Conservation (phyloP, 257 asterid genomes). For the Euphrasia confusa region DNA sequence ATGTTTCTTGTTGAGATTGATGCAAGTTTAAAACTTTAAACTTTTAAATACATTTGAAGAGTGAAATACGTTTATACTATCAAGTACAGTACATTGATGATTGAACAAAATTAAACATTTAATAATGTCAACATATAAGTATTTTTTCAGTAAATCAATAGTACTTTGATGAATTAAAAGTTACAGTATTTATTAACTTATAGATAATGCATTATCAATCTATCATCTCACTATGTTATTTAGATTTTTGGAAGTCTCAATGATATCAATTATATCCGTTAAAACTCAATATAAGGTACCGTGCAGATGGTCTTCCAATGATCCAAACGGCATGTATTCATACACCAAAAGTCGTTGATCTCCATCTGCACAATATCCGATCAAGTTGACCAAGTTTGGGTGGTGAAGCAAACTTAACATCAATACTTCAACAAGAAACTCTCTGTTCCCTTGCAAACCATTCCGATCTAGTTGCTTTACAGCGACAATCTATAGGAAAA, state of each 20-base stretch:
- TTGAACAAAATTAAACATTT: not conserved
- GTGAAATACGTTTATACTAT: not conserved
- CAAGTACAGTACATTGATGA: not conserved
- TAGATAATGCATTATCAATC: not conserved
- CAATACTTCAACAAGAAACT: constrained; percentile 77
- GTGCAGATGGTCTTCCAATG: constrained; percentile 75
- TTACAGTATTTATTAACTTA: not conserved
- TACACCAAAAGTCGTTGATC: constrained; percentile 81
- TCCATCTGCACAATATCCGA: constrained; percentile 89
- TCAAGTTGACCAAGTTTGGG: constrained; percentile 69
- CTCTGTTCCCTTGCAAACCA: constrained; percentile 85
- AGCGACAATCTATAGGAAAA: constrained; percentile 39
- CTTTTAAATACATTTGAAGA: not conserved
- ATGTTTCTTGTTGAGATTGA: not conserved
- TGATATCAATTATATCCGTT: not conserved
- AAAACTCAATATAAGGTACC: constrained; percentile 31
- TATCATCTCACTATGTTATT: not conserved
- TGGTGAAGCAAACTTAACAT: constrained; percentile 82
- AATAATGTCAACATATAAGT: not conserved
- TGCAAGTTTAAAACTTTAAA: not conserved
- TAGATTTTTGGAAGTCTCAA: not conserved
- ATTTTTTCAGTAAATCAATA: not conserved
- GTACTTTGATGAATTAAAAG: not conserved
- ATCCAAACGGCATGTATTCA: constrained; percentile 82
- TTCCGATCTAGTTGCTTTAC: constrained; percentile 75